A percentile compares a stretch with the other conserved stretches of the same genome.
Evolutionary conservation across 1,284 basidiomycete species (phyloP).

Genomic region (Cryptococcus wingfieldii): DNA sequence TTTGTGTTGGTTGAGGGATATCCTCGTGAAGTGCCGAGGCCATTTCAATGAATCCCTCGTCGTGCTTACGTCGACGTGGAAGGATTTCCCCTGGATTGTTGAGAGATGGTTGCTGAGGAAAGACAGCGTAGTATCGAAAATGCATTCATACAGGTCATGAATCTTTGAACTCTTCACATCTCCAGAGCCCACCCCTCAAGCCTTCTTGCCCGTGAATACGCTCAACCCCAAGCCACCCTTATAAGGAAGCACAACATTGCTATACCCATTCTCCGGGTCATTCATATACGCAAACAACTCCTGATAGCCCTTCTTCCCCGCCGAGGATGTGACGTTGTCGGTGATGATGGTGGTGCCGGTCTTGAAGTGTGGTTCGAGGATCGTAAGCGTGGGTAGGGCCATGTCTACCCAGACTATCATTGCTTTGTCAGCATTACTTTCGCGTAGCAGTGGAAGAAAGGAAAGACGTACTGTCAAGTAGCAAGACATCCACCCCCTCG

Average conservation of each 20-base stretch:
- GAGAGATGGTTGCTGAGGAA: no score
- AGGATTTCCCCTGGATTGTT: no score
- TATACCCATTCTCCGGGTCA: slow-evolving; percentile 11
- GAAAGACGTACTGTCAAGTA: slow-evolving; percentile 30
- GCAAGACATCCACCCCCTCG: slow-evolving; percentile 20
- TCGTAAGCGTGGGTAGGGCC: slow-evolving; percentile 23
- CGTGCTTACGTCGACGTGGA: no score
- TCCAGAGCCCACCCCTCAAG: no score
- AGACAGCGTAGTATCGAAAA: no score
- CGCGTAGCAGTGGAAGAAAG: neutral
- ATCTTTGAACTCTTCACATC: no score
- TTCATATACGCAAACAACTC: slow-evolving; percentile 20
- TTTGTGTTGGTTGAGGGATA: no score
- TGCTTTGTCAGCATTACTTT: neutral
- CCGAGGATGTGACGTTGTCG: slow-evolving; percentile 18
- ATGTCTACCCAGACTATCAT: slow-evolving; percentile 28
- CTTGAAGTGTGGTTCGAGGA: slow-evolving; percentile 21
- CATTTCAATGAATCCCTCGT: no score
- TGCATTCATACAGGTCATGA: no score
- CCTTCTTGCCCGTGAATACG: slow-evolving; percentile 13
- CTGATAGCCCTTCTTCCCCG: slow-evolving; percentile 12
- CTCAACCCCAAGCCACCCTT: slow-evolving; percentile 24
- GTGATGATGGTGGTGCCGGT: slow-evolving; percentile 21
- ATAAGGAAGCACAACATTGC: slow-evolving; percentile 22
- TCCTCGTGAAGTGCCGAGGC: no score